A percentile compares a stretch with the other conserved stretches of the same genome.
Conservation (phyloP, 1,139 yeast genomes). For the Pichia norvegensis region DNA sequence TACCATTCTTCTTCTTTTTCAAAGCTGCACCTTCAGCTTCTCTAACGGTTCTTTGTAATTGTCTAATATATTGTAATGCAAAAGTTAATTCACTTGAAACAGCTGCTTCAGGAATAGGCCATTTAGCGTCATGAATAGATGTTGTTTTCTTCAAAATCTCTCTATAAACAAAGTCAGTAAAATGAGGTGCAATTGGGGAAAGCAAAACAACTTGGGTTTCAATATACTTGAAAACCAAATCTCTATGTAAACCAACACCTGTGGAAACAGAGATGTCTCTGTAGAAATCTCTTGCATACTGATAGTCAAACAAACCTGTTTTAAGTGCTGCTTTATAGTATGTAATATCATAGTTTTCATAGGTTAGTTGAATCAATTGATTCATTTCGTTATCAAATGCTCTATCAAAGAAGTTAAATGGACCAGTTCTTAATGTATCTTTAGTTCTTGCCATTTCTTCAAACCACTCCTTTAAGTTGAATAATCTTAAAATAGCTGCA, state of each 20-base stretch:
- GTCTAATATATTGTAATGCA: constrained; percentile 71
- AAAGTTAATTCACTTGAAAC: constrained; percentile 55
- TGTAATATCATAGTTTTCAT: constrained; percentile 60
- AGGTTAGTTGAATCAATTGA: constrained; percentile 63
- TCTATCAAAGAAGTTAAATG: constrained; percentile 65
- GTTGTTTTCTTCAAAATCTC: constrained; percentile 57
- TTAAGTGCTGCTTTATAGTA: constrained; percentile 86
- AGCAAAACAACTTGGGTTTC: constrained; percentile 77
- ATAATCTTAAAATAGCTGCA: constrained; percentile 91
- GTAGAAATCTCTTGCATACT: constrained; percentile 90
- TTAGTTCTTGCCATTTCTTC: constrained; percentile 56
- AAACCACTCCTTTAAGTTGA: constrained; percentile 91
- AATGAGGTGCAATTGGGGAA: constrained; percentile 94
- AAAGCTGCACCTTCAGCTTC: constrained; percentile 84
- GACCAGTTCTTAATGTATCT: constrained; percentile 62
- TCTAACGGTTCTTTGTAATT: constrained; percentile 73
- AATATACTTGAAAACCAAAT: constrained; percentile 71
- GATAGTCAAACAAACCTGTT: constrained; percentile 87
- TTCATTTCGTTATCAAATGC: constrained; percentile 96
- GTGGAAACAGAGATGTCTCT: constrained; percentile 57
- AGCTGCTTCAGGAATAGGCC: constrained; percentile 70
- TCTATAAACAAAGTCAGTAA: constrained; percentile 81
- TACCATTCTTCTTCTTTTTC: constrained; percentile 87
- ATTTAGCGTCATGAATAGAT: constrained; percentile 61
- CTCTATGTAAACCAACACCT: constrained; percentile 67